phyloP scores from a whole-genome alignment of 2,329 filamentous ascomycete genomes.

The Penicillium hordei region DNA sequence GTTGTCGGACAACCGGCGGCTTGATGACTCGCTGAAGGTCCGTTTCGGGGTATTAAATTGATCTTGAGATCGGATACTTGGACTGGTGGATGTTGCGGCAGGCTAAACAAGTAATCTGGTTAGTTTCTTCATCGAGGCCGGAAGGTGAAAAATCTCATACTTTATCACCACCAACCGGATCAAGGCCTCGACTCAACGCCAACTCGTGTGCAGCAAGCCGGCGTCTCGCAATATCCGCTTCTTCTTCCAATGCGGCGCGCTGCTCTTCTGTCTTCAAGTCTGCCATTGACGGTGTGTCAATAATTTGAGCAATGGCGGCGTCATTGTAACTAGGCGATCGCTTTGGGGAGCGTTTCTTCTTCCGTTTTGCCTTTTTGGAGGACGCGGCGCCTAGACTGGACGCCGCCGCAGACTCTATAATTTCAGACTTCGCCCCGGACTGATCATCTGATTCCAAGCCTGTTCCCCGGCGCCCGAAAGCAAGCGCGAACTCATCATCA shows the following conservation, averaged over 20 bases:
- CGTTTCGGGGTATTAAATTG: slow-evolving; percentile 1
- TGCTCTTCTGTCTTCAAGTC: slow-evolving; percentile 62
- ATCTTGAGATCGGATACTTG: slow-evolving; percentile 11
- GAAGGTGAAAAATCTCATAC: slow-evolving; percentile 23
- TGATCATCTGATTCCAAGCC: slow-evolving; percentile 62
- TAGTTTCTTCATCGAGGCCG: background rate
- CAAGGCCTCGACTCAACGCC: slow-evolving; percentile 55
- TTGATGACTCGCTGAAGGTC: slow-evolving; percentile 17
- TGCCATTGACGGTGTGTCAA: slow-evolving; percentile 49
- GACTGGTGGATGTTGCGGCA: background rate
- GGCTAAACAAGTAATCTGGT: slow-evolving; percentile 10
- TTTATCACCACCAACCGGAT: slow-evolving; percentile 25
- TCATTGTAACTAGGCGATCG: slow-evolving; percentile 28
- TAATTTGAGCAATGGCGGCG: slow-evolving; percentile 30
- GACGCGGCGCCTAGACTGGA: slow-evolving; percentile 48
- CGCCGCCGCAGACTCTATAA: slow-evolving; percentile 43
- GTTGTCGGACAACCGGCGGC: slow-evolving; percentile 16
- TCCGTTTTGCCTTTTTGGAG: slow-evolving; percentile 46
- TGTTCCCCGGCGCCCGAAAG: slow-evolving; percentile 69
- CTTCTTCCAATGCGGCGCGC: slow-evolving; percentile 54
- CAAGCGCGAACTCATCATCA: slow-evolving; percentile 87
- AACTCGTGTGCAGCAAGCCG: slow-evolving; percentile 56
- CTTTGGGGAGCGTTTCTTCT: slow-evolving; percentile 31
- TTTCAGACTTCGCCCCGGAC: slow-evolving; percentile 62
- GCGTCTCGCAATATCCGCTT: slow-evolving; percentile 54